Evolutionary conservation across 768 basidiomycete species (phyloP).

Genomic region (Chalciporus sphaerocephalus): DNA sequence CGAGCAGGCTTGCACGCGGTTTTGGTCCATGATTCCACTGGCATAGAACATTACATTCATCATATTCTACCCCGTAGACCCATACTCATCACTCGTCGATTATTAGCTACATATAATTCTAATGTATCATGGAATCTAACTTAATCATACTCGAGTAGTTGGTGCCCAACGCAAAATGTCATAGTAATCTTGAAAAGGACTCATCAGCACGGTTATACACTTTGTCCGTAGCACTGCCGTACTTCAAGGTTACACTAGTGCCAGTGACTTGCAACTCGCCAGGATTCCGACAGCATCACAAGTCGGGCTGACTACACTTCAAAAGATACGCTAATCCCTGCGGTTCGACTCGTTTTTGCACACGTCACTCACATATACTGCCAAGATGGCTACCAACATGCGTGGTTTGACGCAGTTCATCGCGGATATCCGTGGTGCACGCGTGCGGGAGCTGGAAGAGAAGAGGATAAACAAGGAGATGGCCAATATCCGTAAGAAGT

Average conservation of each 20-base stretch:
- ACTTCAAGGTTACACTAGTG: no score
- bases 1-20: slow-evolving; percentile 48
- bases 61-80: slow-evolving; percentile 10
- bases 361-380: background rate
- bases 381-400: slow-evolving; percentile 82
- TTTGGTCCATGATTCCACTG: slow-evolving; percentile 27
- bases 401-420: slow-evolving; percentile 98
- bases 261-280: no score
- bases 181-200: no score
- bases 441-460: slow-evolving; percentile 95
- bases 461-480: slow-evolving; percentile 99
- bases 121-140: slow-evolving; percentile 12
- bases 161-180: background rate
- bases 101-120: slow-evolving; percentile 15
- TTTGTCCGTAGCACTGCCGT: no score
- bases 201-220: no score
- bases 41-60: slow-evolving; percentile 4
- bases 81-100: slow-evolving; percentile 7
- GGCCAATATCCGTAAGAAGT: slow-evolving; percentile 99
- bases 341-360: no score
- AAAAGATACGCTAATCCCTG: background rate
- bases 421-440: slow-evolving; percentile 94
- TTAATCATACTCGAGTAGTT: no score
- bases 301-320: background rate
- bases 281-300: background rate